Evolutionary conservation across 164 flowering plant species (phyloP).

Genomic region (Pachysandra terminalis): DNA sequence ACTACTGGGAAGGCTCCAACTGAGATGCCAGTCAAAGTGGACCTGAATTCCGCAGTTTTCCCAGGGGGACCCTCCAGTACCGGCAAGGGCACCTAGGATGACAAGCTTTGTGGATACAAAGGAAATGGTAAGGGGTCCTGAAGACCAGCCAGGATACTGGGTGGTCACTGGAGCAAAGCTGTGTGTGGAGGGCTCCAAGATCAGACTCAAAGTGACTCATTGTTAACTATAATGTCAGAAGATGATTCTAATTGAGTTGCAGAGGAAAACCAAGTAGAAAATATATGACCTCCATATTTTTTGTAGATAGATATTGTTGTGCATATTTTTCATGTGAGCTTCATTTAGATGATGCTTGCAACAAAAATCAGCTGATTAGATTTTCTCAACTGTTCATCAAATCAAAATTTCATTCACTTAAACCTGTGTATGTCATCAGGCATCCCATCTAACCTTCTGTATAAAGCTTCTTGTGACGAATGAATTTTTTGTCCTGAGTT

Average conservation of each 20-base stretch:
- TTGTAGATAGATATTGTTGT: neutral
- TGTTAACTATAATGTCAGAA: slow-evolving; percentile 56
- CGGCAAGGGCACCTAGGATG: slow-evolving; percentile 45
- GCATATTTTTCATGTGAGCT: no score
- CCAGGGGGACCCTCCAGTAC: slow-evolving; percentile 71
- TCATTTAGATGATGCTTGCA: neutral
- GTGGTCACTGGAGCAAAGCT: slow-evolving; percentile 92
- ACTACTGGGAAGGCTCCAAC: slow-evolving; percentile 31
- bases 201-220: slow-evolving; percentile 64
- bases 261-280: neutral
- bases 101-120: slow-evolving; percentile 58
- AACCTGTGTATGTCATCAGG: no score
- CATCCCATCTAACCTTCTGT: no score
- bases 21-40: slow-evolving; percentile 47
- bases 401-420: no score
- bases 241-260: slow-evolving; percentile 20
- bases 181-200: slow-evolving; percentile 59
- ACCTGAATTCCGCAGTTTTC: slow-evolving; percentile 70
- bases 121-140: slow-evolving; percentile 85
- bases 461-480: no score
- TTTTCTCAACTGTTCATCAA: no score
- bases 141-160: slow-evolving; percentile 88
- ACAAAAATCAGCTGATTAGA: neutral
- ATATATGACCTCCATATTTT: neutral
- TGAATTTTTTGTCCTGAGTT: no score